phyloP scores from a whole-genome alignment of 163 green algal genomes.

The Picocystis sp. region DNA sequence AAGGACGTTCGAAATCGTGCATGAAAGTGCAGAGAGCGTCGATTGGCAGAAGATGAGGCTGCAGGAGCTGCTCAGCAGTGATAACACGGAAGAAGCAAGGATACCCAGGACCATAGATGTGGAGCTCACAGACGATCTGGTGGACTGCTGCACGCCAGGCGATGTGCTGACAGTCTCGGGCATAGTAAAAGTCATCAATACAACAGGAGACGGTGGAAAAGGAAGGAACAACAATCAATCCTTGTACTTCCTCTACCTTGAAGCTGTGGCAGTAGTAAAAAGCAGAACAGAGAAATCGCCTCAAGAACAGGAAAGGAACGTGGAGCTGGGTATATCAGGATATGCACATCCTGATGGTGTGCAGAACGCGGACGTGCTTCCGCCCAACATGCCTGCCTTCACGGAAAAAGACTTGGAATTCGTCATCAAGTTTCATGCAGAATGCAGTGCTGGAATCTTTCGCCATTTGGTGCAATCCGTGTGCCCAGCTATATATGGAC shows the following conservation, averaged over 20 bases:
- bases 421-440: slow-evolving; percentile 51
- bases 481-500: slow-evolving; percentile 74
- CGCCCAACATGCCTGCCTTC: slow-evolving; percentile 21
- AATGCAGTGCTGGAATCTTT: slow-evolving; percentile 47
- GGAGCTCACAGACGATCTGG: slow-evolving; percentile 68
- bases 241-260: slow-evolving; percentile 73
- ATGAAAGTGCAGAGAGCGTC: slow-evolving; percentile 18
- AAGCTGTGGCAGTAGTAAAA: slow-evolving; percentile 56
- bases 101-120: slow-evolving; percentile 47
- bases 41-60: slow-evolving; percentile 74
- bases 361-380: no score
- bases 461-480: slow-evolving; percentile 64
- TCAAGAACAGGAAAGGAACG: slow-evolving; percentile 7
- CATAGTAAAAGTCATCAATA: slow-evolving; percentile 43
- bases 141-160: slow-evolving; percentile 49
- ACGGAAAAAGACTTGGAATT: slow-evolving; percentile 57
- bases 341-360: not conserved
- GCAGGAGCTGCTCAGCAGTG: slow-evolving; percentile 37
- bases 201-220: slow-evolving; percentile 2
- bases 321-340: not conserved
- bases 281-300: slow-evolving; percentile 5
- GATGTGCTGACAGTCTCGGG: slow-evolving; percentile 69
- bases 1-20: slow-evolving; percentile 38
- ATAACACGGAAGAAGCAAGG: slow-evolving; percentile 16
- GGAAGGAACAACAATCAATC: slow-evolving; percentile 27